Percentiles rank a stretch among this genome's conserved stretches.
Conservation (phyloP, 176 grass and related monocot genomes). For the Saccharum spontaneum region DNA sequence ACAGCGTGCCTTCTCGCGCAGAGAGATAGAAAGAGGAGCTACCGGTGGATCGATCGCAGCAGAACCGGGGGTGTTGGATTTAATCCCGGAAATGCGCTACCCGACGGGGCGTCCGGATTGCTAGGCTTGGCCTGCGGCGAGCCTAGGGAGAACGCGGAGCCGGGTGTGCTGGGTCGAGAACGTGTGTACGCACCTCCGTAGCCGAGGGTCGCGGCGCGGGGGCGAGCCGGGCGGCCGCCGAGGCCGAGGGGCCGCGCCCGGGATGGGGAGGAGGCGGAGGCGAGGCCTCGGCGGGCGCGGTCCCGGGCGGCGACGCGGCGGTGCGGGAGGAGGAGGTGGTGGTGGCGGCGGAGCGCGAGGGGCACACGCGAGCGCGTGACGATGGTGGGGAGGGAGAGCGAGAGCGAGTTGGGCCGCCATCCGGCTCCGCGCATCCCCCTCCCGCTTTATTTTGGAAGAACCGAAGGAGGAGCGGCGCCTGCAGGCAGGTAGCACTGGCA, state of each 20-base stretch:
- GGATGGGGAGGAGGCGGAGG: not conserved
- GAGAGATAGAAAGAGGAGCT: not conserved
- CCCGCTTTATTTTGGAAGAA: not conserved
- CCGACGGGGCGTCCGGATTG: not conserved
- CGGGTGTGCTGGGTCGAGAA: not conserved
- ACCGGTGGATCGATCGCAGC: not conserved
- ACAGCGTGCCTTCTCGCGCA: not conserved
- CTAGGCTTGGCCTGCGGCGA: not conserved
- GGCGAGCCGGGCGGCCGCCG: not conserved
- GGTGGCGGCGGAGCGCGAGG: conserved; percentile 23
- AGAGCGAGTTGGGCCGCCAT: conserved; percentile 25
- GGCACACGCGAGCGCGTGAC: conserved; percentile 11
- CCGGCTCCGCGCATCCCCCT: too few species aligned
- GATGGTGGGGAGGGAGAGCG: not conserved
- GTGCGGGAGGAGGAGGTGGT: not conserved
- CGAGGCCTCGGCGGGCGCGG: not conserved
- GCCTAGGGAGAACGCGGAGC: not conserved
- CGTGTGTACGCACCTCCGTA: conserved; percentile 28
- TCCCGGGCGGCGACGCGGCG: not conserved
- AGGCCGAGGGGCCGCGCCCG: not conserved
- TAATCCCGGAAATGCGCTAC: not conserved
- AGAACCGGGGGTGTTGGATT: rapidly evolving
- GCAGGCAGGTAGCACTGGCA: too few species aligned
- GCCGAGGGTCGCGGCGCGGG: conserved; percentile 4
- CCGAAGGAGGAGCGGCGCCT: not conserved